Evolutionary conservation across 2,329 filamentous ascomycete genomes (phyloP).

Genomic region (Epichloe hybrida): DNA sequence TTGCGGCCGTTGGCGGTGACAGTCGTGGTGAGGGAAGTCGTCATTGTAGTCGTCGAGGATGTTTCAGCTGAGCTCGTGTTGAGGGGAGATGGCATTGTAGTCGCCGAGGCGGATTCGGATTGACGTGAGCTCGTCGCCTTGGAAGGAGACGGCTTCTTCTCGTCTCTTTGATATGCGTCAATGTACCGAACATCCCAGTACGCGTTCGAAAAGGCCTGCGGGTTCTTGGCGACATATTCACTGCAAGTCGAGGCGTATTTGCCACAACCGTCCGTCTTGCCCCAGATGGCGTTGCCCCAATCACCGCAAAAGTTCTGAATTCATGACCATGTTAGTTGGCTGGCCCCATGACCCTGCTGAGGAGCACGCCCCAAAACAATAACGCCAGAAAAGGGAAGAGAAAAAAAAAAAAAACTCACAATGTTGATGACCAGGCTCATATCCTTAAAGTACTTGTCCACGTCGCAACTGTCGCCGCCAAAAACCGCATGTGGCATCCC

Average conservation of each 20-base stretch:
- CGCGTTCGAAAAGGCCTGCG: conserved; percentile 26
- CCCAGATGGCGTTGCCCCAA: conserved; percentile 46
- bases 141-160: not conserved
- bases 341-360: too few relatives aligned
- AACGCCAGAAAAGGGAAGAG: not conserved
- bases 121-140: not conserved
- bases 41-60: not conserved
- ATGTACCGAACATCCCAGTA: conserved; percentile 44
- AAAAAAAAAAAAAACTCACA: conserved; percentile 15
- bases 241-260: conserved; percentile 29
- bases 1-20: conserved; percentile 12
- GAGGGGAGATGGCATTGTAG: not conserved
- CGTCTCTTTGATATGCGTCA: conserved; percentile 27
- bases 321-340: not conserved
- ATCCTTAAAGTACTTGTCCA: conserved; percentile 49
- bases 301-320: conserved; percentile 60
- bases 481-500: conserved; percentile 59
- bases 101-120: not conserved
- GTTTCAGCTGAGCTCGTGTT: not conserved
- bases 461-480: conserved; percentile 49
- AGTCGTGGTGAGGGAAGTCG: conserved; percentile 13
- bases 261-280: conserved; percentile 23
- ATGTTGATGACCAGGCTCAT: conserved; percentile 65
- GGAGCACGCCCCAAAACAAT: not conserved
- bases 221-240: conserved; percentile 33